Base-by-base conservation (phyloP, 2,329 filamentous ascomycete genomes). In the Ophiostoma montium region DNA sequence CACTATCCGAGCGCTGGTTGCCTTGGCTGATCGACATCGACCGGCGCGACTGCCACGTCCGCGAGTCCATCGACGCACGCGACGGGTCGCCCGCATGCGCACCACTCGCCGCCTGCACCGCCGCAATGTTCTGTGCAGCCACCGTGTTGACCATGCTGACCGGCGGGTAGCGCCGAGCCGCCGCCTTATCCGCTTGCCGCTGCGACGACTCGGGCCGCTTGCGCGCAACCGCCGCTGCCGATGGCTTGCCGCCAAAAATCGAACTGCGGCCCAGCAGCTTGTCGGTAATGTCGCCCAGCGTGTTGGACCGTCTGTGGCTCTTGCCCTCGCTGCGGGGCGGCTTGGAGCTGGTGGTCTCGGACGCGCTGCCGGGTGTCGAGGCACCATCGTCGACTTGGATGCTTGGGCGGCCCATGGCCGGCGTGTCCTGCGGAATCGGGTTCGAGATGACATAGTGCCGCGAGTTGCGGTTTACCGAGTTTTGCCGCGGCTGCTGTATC, bases 201-300 rank as follows among this genome's bases (percentile, higher is more conserved):
- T 36, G 35, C 16, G 32, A 44, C 2, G 42, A 44, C 3, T 72
- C 75, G 9, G 67, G 59, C 52, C 72, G 69, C 62, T 73, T 75
- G 60, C 72, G 72, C 56, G 42, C 42, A 6, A 23, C 42, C 16
- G 42, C 42, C 6, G 42, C 42, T 15, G 42, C 27, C 18, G 39
- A 42, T 15, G 21, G 16, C 23, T 42, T 42, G 39, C 77, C 74
- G n/a, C 84, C 80, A 61, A 92, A 89, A 52, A 92, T 72, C 9
- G 86, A 92, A 56, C 81, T 86, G 53, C 89, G 81, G 38, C 87
- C 86, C 64, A 95, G 85, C 33, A 95, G 70, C 65, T 85, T 92
- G 58, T 86, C 86, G 48, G 86, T 80, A 51, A 95, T 78, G 65
- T 77, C 87, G 60, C 79, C 87, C 68, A 86, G 86, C 55, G 84